Base-by-base conservation (phyloP, 495 filamentous ascomycete species). In the Penicillium bovifimosum region DNA sequence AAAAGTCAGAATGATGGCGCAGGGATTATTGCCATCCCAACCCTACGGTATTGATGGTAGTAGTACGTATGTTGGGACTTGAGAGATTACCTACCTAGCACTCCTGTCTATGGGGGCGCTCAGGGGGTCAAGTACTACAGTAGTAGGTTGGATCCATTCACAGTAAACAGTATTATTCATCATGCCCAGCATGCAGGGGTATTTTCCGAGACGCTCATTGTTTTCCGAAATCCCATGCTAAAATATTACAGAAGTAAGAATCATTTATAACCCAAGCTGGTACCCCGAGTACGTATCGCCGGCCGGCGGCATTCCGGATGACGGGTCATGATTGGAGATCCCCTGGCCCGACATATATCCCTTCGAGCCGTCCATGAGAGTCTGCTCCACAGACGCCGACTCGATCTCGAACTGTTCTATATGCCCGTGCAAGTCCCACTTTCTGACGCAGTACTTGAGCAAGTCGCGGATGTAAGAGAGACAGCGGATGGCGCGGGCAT, bases 401-500 rank as follows among this genome's bases (percentile, higher is more conserved):
- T 63, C 55, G 4, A 54, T 54, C 54, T 70, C 64, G 32, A 73
- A 74, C 11, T 71, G 54, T 7, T 70, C 57, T 1, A 73, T 53
- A 7, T 67, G 56, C 18, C 3, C 35, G 11, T 55, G 53, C 9
- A 67, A 42, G 29, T 67, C 63, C 73, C 73, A 76, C 47, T 68
- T 71, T 39, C 60, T 56, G 9, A 50, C 60, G 13, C 67, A 65
- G 38, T 66, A 66, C 17, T 63, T 57, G 0, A 76, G 58, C 29
- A 76, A 42, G 20, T 67, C 63, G 6, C 60, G 59, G 11, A 66
- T 61, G 39, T 71, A 69, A 2, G 50, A 42, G 6, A 76, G 59
- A 42, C 64, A 72, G 31, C 67, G 65, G 24, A 64, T 54, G 5
- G 70, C 69, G 16, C 72, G 72, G 11, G 64, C 56, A 24, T 64